Evolutionary conservation across 2,329 filamentous ascomycete species (phyloP), one percentile per base, ranked within the genome.

Genomic region (Nigrospora sphaerica): DNA sequence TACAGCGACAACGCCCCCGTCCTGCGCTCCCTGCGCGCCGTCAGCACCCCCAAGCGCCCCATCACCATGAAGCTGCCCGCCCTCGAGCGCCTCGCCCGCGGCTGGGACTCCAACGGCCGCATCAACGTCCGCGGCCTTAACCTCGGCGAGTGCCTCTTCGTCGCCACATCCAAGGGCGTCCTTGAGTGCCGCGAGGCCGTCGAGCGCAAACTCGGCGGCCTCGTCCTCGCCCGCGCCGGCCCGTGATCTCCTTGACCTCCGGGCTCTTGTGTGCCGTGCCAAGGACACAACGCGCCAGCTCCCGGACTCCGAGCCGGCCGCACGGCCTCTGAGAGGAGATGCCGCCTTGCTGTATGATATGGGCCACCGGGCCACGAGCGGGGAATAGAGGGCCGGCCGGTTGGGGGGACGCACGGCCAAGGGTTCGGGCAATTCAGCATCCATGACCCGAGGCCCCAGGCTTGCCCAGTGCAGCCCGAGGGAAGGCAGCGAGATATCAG

Each of bases 1-100:
- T 95, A 95, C 77, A 88, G 80, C 80, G 82, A 90, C 55, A 86
- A 86, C 61, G 75, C 83, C 65, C 88, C 91, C 6, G 89, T 95
- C 18, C 69, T 96, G 54, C 74, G 73, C 51, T 75, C 80, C 53
- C 75, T 92, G 58, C 65, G 67, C 42, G 64, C 85, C 60, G 72
- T 95, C 49, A 85, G 79, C 59, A 92, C 84, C 66, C 86, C 89
- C 11, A 91, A 80, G 58, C 77, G 88, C 53, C 68, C 81, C 56
- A 77, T 95, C 62, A 85, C 77, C 56, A 73, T 88, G 51, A 74
- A 81, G 43, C 73, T 84, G 19, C 52, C 69, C 14, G 77, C 83
- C 40, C 66, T 96, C 50, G 74, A 77, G 38, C 68, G 72, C 48
- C 72, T 96, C 31, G 78, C 84, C 9, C 74, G 85, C 52, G 91